These are phyloP conservation scores for Pelargonium myrrhifolium DNA, from an alignment of 441 rosid genomes.

Conservation along the genomic window DNA sequence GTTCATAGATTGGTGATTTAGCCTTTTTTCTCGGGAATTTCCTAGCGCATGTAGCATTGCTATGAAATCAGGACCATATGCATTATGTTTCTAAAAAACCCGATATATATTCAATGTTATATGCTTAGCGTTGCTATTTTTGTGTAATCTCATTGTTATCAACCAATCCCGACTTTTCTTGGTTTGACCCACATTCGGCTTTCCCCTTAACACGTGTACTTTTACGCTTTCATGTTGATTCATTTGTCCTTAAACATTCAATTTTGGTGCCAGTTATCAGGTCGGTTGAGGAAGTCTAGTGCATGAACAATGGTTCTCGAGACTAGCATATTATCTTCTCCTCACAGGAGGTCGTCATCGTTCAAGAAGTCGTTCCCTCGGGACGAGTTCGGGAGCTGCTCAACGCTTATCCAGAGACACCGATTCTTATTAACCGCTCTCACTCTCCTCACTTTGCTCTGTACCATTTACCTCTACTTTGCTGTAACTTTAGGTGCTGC, in stretches of 20 bases:
- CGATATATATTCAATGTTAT: background rate
- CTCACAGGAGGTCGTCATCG: conserved; percentile 61
- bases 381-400: conserved; percentile 77
- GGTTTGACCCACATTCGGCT: background rate
- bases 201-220: background rate
- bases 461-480: conserved; percentile 81
- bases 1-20: too few relatives aligned
- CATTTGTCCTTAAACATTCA: background rate
- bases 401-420: conserved; percentile 60
- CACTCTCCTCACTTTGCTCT: conserved; percentile 62
- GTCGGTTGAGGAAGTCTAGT: conserved; percentile 18
- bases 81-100: too few relatives aligned
- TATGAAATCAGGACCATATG: too few relatives aligned
- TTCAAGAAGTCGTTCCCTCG: conserved; percentile 49
- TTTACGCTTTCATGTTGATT: background rate
- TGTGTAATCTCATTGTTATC: background rate
- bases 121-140: background rate
- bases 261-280: conserved; percentile 20
- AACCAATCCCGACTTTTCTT: background rate
- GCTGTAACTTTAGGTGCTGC: conserved; percentile 69
- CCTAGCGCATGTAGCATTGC: too few relatives aligned
- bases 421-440: conserved; percentile 74
- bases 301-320: conserved; percentile 58
- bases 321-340: conserved; percentile 58
- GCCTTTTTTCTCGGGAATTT: too few relatives aligned